Evolutionary conservation across 2,329 filamentous ascomycete species (phyloP), one percentile per base, ranked within the genome.

Genomic region (Aspergillus luchuensis): DNA sequence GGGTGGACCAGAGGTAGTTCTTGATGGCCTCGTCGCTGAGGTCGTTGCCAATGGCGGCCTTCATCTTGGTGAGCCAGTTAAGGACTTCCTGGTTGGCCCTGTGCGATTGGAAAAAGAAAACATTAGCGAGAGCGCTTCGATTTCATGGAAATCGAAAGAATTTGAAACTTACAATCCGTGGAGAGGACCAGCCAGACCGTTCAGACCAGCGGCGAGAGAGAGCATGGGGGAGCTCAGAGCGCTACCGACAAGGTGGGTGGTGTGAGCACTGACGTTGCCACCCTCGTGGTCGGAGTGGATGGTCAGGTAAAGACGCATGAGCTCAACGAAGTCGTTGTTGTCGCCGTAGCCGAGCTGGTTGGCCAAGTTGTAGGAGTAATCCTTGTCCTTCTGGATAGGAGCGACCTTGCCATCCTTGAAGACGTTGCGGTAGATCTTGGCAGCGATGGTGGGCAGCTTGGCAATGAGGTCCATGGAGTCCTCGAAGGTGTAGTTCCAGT

Each of bases 201-300:
- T 97, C 66, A 99, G 89, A 82, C 95, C 95, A 75, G 95, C 95
- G 73, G 95, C 89, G 69, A 99, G 87, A 61, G 95, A 99, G 71
- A 99, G 89, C 89, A 96, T 96, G 68, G 95, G 93, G 68, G 95
- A 99, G 87, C 91, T 96, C 76, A 99, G 89, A 72, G 95, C 94
- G 76, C 88, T 92, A 80, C 95, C 95, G 73, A 99, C 95, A 79
- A 99, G 85, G 86, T 99, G 95, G 69, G 95, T 98, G 79, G 95
- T 97, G 88, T 99, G 95, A 70, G 95, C 95, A 79, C 88, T 92
- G 82, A 99, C 95, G 82, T 99, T 99, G 72, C 95, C 95, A 84
- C 95, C 95, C 87, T 99, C 95, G 87, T 99, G 95, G 82, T 99
- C 95, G 65, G 95, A 94, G 91, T 99, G 95, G 82, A 99, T 99